Conservation (phyloP, 768 basidiomycete species). For the Butyriboletus loyo region DNA sequence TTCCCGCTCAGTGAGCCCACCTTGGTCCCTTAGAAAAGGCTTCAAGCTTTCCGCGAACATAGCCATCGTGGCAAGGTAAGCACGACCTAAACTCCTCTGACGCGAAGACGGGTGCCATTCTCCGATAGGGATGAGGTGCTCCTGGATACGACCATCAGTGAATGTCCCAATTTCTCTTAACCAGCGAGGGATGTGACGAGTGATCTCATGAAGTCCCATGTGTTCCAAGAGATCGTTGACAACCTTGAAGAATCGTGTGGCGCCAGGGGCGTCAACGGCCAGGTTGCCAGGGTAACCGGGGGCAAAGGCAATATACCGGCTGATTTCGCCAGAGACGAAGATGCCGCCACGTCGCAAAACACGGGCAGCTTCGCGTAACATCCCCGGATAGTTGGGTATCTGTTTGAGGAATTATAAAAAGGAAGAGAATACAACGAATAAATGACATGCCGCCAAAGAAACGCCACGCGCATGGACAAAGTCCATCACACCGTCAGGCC, state of each 20-base stretch:
- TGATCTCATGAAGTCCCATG: constrained; percentile 39
- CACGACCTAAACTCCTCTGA: constrained; percentile 39
- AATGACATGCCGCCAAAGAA: constrained; percentile 54
- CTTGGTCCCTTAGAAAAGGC: constrained; percentile 42
- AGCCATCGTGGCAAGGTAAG: constrained; percentile 37
- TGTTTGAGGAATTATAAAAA: constrained; percentile 30
- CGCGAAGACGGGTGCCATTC: constrained; percentile 42
- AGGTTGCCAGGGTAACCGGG: constrained; percentile 28
- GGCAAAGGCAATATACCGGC: constrained; percentile 40
- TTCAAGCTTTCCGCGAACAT: constrained; percentile 48
- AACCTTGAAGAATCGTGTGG: constrained; percentile 34
- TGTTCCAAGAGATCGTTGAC: constrained; percentile 40
- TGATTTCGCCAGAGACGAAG: constrained; percentile 65
- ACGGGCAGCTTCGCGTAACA: constrained; percentile 59
- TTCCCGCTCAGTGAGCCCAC: constrained; percentile 35
- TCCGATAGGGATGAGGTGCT: constrained; percentile 53
- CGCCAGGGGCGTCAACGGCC: constrained; percentile 24
- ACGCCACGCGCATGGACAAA: constrained; percentile 63
- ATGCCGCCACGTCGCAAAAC: constrained; percentile 70
- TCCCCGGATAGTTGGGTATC: constrained; percentile 51
- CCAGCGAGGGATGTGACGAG: constrained; percentile 36
- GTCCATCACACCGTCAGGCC: constrained; percentile 55
- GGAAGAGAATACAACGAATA: constrained; percentile 1
- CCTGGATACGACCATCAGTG: constrained; percentile 33
- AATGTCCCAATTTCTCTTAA: constrained; percentile 41